Percentiles rank a stretch among this genome's conserved stretches.
Evolutionary conservation across 2,329 filamentous ascomycete species (phyloP).

Genomic region (Colletotrichum nymphaeae): DNA sequence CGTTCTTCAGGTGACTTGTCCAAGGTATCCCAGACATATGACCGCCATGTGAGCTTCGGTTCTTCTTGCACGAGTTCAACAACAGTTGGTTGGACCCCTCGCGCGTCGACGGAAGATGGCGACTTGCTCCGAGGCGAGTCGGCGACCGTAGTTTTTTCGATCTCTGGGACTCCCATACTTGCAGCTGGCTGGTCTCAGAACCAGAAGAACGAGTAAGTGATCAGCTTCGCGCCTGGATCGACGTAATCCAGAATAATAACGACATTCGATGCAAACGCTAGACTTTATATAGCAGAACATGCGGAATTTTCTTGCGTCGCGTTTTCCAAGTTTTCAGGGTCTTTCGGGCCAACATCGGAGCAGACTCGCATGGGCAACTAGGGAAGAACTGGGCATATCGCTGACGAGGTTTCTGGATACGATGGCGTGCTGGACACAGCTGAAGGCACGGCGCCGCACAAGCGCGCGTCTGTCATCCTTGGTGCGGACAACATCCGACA

Average conservation of each 20-base stretch:
- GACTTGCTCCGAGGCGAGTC: constrained; percentile 26
- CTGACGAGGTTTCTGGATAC: constrained; percentile 32
- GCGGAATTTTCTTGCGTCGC: background rate
- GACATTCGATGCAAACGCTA: background rate
- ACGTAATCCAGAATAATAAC: background rate
- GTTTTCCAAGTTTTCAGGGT: background rate
- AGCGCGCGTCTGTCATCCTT: background rate
- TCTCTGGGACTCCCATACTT: constrained; percentile 16
- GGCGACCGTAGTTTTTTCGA: constrained; percentile 4
- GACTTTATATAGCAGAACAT: constrained; percentile 1
- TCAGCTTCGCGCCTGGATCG: background rate
- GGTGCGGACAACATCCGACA: constrained; percentile 13
- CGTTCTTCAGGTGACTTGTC: constrained; percentile 54
- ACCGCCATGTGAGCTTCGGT: constrained; percentile 56
- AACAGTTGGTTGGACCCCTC: background rate
- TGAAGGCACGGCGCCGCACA: background rate
- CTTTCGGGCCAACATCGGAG: constrained; percentile 15
- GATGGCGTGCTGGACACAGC: constrained; percentile 23
- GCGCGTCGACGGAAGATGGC: background rate
- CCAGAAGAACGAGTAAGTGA: background rate
- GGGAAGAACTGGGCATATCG: background rate
- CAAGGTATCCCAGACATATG: constrained; percentile 61
- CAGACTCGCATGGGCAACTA: background rate
- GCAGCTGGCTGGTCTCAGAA: background rate
- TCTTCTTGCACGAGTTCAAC: constrained; percentile 39